Conservation (phyloP, 2,329 filamentous ascomycete genomes). For the Microdochium bolleyi region DNA sequence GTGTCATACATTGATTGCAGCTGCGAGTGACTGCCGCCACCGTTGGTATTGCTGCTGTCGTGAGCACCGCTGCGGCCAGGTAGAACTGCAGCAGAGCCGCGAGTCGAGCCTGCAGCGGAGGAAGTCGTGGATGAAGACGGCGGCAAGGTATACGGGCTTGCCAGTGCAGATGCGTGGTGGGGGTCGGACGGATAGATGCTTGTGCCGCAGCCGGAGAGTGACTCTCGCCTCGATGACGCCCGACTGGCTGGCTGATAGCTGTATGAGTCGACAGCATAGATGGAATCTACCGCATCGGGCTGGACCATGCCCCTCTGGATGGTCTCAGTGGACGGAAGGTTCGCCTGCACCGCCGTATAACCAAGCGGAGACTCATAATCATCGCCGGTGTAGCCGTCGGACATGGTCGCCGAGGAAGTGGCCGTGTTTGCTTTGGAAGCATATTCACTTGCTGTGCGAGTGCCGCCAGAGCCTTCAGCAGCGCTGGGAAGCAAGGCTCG, state of each 20-base stretch:
- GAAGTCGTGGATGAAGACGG: background rate
- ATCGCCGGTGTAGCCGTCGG: background rate
- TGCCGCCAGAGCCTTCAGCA: background rate
- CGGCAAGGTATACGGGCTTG: background rate
- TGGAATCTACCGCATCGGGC: background rate
- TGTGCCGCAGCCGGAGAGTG: background rate
- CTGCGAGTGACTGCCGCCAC: background rate
- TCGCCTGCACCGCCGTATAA: background rate
- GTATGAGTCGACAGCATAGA: background rate
- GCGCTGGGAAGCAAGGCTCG: conserved; percentile 1
- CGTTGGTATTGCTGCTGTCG: background rate
- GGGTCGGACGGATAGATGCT: background rate
- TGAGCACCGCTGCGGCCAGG: background rate
- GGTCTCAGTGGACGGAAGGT: background rate
- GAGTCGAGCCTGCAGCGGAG: background rate
- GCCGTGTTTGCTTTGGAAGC: background rate
- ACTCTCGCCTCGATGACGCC: background rate
- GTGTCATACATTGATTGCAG: background rate
- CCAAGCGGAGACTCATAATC: background rate
- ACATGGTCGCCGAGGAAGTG: background rate
- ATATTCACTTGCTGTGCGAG: background rate
- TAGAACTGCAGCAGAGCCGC: background rate
- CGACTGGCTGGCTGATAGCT: background rate
- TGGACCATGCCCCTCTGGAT: background rate
- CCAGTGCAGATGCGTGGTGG: background rate